Base-by-base conservation (phyloP, 345 rosid species). In the Sonneratia caseolaris region DNA sequence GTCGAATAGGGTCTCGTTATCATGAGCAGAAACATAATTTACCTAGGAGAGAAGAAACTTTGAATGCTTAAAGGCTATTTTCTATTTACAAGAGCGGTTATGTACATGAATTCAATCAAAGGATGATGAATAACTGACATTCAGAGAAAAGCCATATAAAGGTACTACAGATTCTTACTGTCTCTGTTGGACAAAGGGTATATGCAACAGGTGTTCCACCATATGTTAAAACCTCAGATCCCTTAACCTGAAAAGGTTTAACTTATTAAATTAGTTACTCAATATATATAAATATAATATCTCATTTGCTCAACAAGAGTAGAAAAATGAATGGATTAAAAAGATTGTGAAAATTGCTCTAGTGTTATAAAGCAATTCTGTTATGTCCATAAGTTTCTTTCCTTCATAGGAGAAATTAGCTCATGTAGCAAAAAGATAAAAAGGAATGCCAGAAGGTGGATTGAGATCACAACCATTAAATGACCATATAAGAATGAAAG, bases 21-120 rank as follows among this genome's bases (percentile, higher is more conserved):
- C 98, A 84, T 94, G 98, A 75, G 98, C 98, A 75, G 98, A 94
- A 74, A 88, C 95, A 82, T 91, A 94, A 74, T 88, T 94, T 36
- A 94, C 81, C 97, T 94, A 51, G 59, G 12, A 73, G 18, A 86
- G 42, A 66, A 24, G 13, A 13, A 61, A 1, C 37, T 3, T 7
- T 24, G n/a, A 22, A 62, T 32, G 38, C 38, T 62, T 62, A 35
- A 62, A 62, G 7, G 37, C 37, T 3, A 27, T 22, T 61, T 61
- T 62, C 37, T 27, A 35, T 62, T 14, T 62, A 62, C 5, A 62
- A 12, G 37, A 32, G 66, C 18, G 32, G 37, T 61, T 61, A 7
- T 11, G 35, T 22, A 57, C n/a, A n/a, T n/a, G 5, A 57, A 9
- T 57, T 32, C 27, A 5, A 57, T n/a, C 10, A n/a, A 72, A 38